A percentile compares a stretch with the other conserved stretches of the same genome.
phyloP scores from a whole-genome alignment of 2,329 filamentous ascomycete species.

The Paecilomyces sp. region DNA sequence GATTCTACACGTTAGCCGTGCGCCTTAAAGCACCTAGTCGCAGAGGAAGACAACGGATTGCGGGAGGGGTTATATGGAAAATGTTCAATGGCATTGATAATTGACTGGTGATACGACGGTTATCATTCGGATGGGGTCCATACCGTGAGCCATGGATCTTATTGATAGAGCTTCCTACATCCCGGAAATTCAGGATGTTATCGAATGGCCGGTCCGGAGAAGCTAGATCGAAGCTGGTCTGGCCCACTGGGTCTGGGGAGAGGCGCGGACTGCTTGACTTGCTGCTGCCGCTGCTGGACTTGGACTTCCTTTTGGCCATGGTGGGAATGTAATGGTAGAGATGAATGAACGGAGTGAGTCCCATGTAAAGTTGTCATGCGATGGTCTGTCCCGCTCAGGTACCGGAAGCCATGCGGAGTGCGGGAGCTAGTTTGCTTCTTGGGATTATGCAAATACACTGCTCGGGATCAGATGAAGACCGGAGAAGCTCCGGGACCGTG shows the following conservation, averaged over 20 bases:
- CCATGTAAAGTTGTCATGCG: background rate
- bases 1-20: background rate
- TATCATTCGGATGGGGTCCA: constrained; percentile 7
- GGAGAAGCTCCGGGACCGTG: background rate
- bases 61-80: background rate
- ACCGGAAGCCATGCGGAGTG: background rate
- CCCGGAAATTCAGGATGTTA: constrained; percentile 67
- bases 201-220: constrained; percentile 39
- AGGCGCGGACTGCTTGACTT: constrained; percentile 3
- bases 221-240: constrained; percentile 24
- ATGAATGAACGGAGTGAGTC: background rate
- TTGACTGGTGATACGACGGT: background rate
- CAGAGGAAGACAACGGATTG: background rate
- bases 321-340: background rate
- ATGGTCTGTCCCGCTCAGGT: background rate
- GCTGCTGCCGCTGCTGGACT: background rate
- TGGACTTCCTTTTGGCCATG: background rate
- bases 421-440: background rate
- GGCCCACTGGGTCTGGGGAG: constrained; percentile 8
- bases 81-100: background rate
- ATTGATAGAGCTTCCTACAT: constrained; percentile 65
- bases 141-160: constrained; percentile 50
- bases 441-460: background rate
- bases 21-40: background rate
- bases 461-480: background rate